These are phyloP conservation scores for Akebia trifoliata DNA, from an alignment of 164 flowering plant genomes.

Conservation along the genomic window DNA sequence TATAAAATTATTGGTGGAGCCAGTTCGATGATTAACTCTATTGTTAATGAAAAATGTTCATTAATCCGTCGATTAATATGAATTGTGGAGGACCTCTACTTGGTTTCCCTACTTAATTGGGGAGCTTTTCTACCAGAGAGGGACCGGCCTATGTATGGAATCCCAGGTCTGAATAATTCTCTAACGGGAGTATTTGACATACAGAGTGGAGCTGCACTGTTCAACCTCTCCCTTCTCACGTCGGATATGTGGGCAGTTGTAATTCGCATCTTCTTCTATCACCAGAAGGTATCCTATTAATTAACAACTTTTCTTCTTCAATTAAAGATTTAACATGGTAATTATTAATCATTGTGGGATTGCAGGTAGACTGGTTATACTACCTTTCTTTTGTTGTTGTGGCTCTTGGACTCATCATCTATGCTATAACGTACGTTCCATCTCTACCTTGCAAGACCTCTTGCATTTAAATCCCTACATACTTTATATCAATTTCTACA, in stretches of 20 bases:
- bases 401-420: conserved; percentile 56
- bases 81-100: no score
- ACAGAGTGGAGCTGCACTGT: conserved; percentile 71
- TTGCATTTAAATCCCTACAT: background rate
- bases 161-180: background rate
- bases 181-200: conserved; percentile 6
- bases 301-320: background rate
- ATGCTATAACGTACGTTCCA: conserved; percentile 49
- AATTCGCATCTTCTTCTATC: conserved; percentile 59
- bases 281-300: conserved; percentile 43
- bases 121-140: no score
- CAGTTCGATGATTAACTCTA: background rate
- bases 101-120: no score
- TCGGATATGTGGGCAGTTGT: conserved; percentile 85
- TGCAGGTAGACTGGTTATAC: conserved; percentile 82
- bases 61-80: background rate
- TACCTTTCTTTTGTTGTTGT: conserved; percentile 49
- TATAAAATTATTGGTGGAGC: background rate
- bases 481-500: background rate
- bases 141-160: background rate
- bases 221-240: conserved; percentile 73
- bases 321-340: no score
- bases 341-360: conserved; percentile 1
- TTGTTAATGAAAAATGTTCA: background rate
- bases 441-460: background rate